Base-by-base conservation (phyloP, 208 protist genomes). In the Trypanosoma boissoni region DNA sequence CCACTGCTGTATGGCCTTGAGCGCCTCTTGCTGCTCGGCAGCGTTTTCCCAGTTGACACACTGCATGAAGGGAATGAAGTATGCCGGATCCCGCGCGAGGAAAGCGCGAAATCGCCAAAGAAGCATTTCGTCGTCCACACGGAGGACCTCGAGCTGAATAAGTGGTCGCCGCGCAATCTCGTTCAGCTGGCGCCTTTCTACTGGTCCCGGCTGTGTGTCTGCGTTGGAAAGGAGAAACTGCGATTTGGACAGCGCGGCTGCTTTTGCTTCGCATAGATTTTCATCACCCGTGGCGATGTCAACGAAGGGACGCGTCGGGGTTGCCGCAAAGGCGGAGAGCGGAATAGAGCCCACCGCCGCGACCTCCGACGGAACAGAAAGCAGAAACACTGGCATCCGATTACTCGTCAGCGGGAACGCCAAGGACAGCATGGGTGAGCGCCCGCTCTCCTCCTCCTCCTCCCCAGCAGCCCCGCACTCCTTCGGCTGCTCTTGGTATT, bases 91-190 rank as follows among this genome's bases (percentile, higher is more conserved):
- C 14, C 76, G 68, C 16, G 65, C 49, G 32, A 97, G 74, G 63
- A 88, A 98, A 56, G 84, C 78, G 27, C 91, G 76, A 68, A 92
- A 97, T 57, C 86, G 92, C 94, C 95, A 98, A 50, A 98, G 69
- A 50, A 98, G 72, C 29, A 78, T 64, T 51, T 74, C 80, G 16
- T 98, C 94, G 53, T 97, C 91, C n/a, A 79, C 59, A 16, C 74
- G 60, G 24, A 84, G 57, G 23, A 48, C 55, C 61, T 87, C 80
- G 28, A 87, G 56, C 27, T 82, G 79, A 29, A 95, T 68, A 1
- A 83, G 72, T 26, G 79, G 86, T 23, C 68, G 80, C 2, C 46
- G 49, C 32, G 72, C 63, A 16, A 95, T 58, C 34, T 71, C 67
- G n/a, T 62, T 28, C 4, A 95, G 74, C 27, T 81, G 84, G 36